Base-by-base conservation (phyloP, 768 basidiomycete species). In the Suillus tomentosus region DNA sequence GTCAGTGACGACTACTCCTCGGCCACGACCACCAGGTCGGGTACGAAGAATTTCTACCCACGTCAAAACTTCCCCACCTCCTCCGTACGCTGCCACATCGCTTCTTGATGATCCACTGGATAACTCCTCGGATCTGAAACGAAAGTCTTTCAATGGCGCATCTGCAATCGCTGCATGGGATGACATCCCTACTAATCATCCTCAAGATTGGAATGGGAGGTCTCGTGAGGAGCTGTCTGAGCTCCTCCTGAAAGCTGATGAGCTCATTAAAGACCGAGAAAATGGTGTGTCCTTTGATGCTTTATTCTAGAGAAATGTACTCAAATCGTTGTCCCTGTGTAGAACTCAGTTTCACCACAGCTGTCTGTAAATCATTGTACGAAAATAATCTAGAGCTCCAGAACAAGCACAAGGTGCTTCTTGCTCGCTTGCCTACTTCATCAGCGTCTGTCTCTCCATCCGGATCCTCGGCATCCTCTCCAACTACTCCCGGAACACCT, bases 221-320 rank as follows among this genome's bases (percentile, higher is more conserved):
- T 90, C 90, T n/a, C 82, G 86, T 45, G 91, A 89, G 69, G 90
- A 92, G 69, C 81, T 95, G 53, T 81, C 87, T 5, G 82, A 83
- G 50, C 79, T 94, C 50, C 82, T 95, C 42, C 76, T 86, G 53
- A 87, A 88, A 72, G 93, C 92, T 0, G 89, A 90, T 66, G 85
- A 79, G 64, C 79, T 94, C 56, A 93, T 95, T 67, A 89, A 86
- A 72, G 86, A 87, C 64, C 81, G 92, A 45, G 92, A 91, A 77
- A 84, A 83, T 67, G 92, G 93, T 91, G 72, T 58, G 87, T 76
- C 53, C 62, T 62, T 62, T 14, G 14, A 67, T 14, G n/a, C 36
- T 65, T 22, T 40, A 60, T 54, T 64, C 51, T 34, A 27, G 36
- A 39, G 56, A 43, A 45, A 24, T 43, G 37, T 34, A 40, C 45